Evolutionary conservation across 768 basidiomycete genomes (phyloP), one percentile per base, ranked within the genome.

Genomic region (Suillus bovinus): DNA sequence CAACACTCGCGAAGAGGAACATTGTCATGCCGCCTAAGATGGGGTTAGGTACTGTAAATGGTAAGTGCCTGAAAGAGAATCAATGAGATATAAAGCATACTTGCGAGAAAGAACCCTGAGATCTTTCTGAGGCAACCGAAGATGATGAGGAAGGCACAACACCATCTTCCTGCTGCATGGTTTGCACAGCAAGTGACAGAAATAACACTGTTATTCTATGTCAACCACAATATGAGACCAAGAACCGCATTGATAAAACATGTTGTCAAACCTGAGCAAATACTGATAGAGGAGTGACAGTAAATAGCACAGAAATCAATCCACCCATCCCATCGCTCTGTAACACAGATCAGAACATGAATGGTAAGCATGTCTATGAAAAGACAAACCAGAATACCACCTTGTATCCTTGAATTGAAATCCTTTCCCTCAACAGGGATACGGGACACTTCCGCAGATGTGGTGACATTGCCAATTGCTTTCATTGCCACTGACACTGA

Each of bases 11-110:
- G 69, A 94, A 94, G 11, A 94, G 80, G 81, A 94, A 94, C 3
- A 91, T 93, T 13, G 91, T 95, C 4, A 94, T 90, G 3, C 92
- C 91, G 2, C 92, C 93, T 0, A 93, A 82, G 8, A 93, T 91
- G 0, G 92, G 79, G 68, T 89, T 87, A 1, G 93, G 93, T 63
- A 95, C 82, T 84, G 62, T 16, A 74, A 38, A 22, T 14, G 41
- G 39, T 36, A 6, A 47, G 13, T 24, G 61, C 54, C 47, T 8
- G 27, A 10, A 1, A 9, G 10, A 47, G 8, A 34, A 31, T 9
- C 14, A 41, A 16, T 10, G 7, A 39, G 10, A 29, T 46, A 14
- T 3, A 13, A 27, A 2, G 76, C 82, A 50, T 66, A 81, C 83
- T 93, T 1, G 91, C 85, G 20, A 95, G 83, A 76, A 95, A 91